A percentile compares a stretch with the other conserved stretches of the same genome.
Conservation (phyloP, 345 rosid species). For the Cardamine resedifolia region DNA sequence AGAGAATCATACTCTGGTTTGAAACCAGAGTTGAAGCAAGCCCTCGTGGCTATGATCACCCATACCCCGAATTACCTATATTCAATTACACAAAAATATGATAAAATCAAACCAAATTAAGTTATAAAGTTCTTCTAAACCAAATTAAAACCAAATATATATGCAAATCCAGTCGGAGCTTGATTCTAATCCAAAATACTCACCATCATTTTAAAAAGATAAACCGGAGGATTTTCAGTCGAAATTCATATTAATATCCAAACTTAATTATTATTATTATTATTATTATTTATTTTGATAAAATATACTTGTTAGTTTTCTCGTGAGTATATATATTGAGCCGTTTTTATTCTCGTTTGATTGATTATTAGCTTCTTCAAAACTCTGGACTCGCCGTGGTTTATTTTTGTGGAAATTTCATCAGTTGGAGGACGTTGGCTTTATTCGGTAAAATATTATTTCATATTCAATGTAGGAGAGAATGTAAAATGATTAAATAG, state of each 20-base stretch:
- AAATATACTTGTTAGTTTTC: neutral
- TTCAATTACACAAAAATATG: neutral
- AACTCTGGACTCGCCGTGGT: constrained; percentile 34
- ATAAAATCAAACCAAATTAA: neutral
- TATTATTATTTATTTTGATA: neutral
- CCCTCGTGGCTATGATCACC: neutral
- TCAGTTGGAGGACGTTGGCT: constrained; percentile 38
- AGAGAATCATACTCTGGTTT: neutral
- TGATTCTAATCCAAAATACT: neutral
- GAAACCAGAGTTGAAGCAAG: neutral
- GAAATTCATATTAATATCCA: neutral
- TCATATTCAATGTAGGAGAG: neutral
- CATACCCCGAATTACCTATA: neutral
- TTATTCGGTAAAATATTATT: constrained; percentile 28
- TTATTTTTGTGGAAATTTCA: constrained; percentile 32
- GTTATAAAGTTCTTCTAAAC: neutral
- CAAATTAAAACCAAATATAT: neutral
- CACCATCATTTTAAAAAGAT: neutral
- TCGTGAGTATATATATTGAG: neutral
- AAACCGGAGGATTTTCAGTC: neutral
- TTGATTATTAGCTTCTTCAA: constrained; percentile 34
- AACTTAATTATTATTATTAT: too few species aligned
- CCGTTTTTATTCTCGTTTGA: neutral
- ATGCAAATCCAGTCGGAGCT: neutral
- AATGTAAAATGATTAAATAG: neutral